These are phyloP conservation scores for Fomitopsis pinicola DNA, from an alignment of 1,284 basidiomycete genomes.

Conservation along the genomic window DNA sequence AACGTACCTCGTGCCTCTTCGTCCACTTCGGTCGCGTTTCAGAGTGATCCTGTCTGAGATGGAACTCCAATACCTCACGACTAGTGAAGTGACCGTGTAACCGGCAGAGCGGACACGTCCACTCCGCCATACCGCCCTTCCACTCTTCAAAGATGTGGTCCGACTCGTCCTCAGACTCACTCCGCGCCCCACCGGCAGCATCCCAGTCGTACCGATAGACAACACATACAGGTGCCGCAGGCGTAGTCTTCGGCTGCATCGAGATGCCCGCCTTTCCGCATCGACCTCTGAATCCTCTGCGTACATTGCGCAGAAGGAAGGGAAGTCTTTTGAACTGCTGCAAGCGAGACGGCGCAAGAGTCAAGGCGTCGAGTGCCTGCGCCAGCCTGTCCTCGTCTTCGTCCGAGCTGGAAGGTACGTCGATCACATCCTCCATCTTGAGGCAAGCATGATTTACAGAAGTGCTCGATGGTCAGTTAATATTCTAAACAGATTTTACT, in stretches of 20 bases:
- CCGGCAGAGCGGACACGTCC: constrained; percentile 62
- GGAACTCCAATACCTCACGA: constrained; percentile 44
- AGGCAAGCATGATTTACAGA: too few species aligned
- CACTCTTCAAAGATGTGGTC: constrained; percentile 11
- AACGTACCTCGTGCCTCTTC: constrained; percentile 9
- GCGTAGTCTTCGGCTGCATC: constrained; percentile 10
- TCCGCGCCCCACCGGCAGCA: constrained; percentile 1
- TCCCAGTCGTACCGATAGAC: constrained; percentile 23
- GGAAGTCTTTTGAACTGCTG: constrained; percentile 33
- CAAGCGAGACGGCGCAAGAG: constrained; percentile 20
- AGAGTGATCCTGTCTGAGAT: constrained; percentile 53
- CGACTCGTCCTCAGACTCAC: constrained; percentile 8
- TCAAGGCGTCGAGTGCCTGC: constrained; percentile 28
- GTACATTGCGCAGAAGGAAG: constrained; percentile 49
- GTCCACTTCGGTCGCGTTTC: constrained; percentile 42
- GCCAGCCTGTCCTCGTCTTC: constrained; percentile 24
- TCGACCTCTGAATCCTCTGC: constrained; percentile 27
- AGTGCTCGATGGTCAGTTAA: too few species aligned
- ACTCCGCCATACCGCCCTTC: constrained; percentile 25
- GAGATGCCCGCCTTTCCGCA: constrained; percentile 10
- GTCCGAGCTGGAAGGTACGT: constrained; percentile 3
- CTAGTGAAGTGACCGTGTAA: constrained; percentile 45
- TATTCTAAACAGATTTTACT: background rate
- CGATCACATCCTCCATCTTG: constrained; percentile 7
- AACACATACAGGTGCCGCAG: constrained; percentile 23